These are phyloP conservation scores for Penicillium herquei DNA, from an alignment of 495 filamentous ascomycete species.

Conservation along the genomic window DNA sequence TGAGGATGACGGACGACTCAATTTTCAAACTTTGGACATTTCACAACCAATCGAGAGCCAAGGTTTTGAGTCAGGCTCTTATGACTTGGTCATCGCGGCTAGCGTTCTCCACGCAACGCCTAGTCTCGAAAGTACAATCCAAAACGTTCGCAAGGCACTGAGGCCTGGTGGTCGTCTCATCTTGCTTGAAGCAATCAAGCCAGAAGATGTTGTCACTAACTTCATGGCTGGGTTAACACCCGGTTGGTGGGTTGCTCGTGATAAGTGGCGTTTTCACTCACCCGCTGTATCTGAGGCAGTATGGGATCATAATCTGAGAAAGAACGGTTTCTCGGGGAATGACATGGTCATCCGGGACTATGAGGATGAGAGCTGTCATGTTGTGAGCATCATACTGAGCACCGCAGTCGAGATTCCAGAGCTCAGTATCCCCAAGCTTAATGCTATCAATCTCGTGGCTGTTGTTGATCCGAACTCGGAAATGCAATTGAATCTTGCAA, in stretches of 20 bases:
- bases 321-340: constrained; percentile 45
- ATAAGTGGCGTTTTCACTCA: constrained; percentile 10
- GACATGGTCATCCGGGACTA: constrained; percentile 24
- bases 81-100: neutral
- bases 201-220: constrained; percentile 22
- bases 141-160: neutral
- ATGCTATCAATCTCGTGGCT: too few species aligned
- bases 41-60: neutral
- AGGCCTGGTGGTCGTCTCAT: constrained; percentile 20
- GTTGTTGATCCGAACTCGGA: too few species aligned
- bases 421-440: neutral
- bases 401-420: neutral
- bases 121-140: neutral
- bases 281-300: constrained; percentile 7
- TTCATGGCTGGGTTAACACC: constrained; percentile 14
- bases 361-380: neutral
- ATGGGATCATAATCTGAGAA: constrained; percentile 39
- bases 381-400: neutral
- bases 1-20: neutral
- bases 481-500: neutral
- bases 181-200: constrained; percentile 41
- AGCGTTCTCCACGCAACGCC: constrained; percentile 1
- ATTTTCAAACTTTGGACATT: neutral
- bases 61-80: neutral
- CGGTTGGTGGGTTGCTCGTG: constrained; percentile 28